Base-by-base conservation (phyloP, 2,329 filamentous ascomycete species). In the Colletotrichum cordylinicola region DNA sequence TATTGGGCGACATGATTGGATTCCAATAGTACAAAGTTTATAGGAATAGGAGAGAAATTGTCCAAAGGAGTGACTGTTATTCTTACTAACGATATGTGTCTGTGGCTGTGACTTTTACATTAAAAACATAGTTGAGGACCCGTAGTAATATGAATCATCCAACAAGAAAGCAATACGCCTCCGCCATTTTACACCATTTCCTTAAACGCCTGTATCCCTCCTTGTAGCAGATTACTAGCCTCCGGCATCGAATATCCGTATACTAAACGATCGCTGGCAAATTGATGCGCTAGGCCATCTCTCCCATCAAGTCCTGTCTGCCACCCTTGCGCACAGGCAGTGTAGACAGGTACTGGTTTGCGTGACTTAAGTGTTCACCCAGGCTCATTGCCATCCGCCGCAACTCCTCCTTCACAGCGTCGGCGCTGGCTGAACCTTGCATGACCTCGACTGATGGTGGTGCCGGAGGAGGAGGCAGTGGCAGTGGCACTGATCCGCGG, bases 1-100 rank as follows among this genome's bases (percentile, higher is more conserved):
- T 98, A 80, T 91, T 97, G 86, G 96, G 96, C 2, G 91, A 95
- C 77, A 83, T 92, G 86, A 86, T 91, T 66, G 86, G 85, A 1
- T 76, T 76, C 24, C 33, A 33, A 16, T 75, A 75, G 69, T 52
- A 37, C 16, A 68, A 9, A 27, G 6, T 16, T 37, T 31, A 62
- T 15, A 33, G 8, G 16, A n/a, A 35, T n/a, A 61, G 12, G 52
- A 39, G 37, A n/a, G 43, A 37, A 15, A 24, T 35, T n/a, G 37
- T 58, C n/a, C 16, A 39, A 66, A 52, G 24, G 58, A 69, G 71
- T 65, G 58, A n/a, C 35, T 74, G 29, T 18, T 29, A 39, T 65
- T 65, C 27, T 65, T n/a, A 27, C 39, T 52, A 35, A 60, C 15
- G 15, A 43, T 24, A 24, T 39, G 37, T 64, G 24, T 15, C 15